These are phyloP conservation scores for Hypoxylon sp. DNA, from an alignment of 2,329 filamentous ascomycete species.

Conservation along the genomic window DNA sequence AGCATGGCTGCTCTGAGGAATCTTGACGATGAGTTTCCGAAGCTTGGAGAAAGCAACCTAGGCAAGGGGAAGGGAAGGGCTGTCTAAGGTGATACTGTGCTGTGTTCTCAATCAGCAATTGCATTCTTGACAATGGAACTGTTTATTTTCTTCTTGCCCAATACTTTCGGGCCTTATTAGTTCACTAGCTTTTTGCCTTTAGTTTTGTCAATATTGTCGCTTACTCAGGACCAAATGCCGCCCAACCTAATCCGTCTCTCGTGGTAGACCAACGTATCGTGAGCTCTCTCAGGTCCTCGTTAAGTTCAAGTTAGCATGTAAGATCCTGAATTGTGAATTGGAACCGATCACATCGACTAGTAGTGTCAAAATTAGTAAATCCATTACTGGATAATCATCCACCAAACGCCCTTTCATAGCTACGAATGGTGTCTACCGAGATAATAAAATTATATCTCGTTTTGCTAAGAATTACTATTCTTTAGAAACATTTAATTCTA, in stretches of 20 bases:
- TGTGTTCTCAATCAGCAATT: conserved; percentile 7
- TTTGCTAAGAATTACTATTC: no score
- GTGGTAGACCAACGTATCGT: background rate
- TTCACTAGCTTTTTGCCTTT: conserved; percentile 22
- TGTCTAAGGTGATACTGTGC: conserved; percentile 18
- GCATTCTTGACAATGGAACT: conserved; percentile 24
- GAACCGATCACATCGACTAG: no score
- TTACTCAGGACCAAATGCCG: background rate
- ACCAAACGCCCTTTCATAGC: no score
- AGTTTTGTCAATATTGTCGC: conserved; percentile 14
- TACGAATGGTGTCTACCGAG: no score
- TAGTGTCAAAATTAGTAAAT: no score
- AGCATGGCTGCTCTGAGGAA: conserved; percentile 30
- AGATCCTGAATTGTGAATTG: no score
- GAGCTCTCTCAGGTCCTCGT: background rate
- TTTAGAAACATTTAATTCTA: no score
- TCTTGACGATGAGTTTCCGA: conserved; percentile 52
- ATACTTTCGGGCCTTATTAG: conserved; percentile 20
- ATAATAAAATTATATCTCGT: no score
- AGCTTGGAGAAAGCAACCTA: conserved; percentile 44
- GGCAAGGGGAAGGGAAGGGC: conserved; percentile 50
- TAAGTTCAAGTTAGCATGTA: no score
- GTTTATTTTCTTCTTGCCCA: conserved; percentile 24
- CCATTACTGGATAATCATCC: no score
- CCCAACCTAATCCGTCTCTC: background rate